These are phyloP conservation scores for Tuber microsphaerosporum DNA, from an alignment of 495 filamentous ascomycete species.

Conservation along the genomic window DNA sequence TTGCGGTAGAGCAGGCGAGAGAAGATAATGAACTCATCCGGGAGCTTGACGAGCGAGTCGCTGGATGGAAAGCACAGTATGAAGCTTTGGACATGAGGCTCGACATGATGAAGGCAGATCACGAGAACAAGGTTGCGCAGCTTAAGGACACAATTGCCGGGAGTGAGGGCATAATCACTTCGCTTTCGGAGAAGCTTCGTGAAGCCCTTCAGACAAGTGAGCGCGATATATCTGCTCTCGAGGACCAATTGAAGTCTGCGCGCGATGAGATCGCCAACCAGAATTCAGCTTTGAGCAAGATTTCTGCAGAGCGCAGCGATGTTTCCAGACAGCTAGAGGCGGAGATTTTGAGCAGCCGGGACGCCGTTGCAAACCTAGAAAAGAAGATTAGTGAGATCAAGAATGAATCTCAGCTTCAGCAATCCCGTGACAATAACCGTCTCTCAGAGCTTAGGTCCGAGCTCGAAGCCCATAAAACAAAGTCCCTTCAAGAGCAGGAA, in stretches of 20 bases:
- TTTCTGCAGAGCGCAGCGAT: constrained; percentile 17
- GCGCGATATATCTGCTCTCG: constrained; percentile 14
- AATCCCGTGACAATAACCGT: constrained; percentile 10
- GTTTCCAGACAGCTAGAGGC: constrained; percentile 20
- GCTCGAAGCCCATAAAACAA: constrained; percentile 5
- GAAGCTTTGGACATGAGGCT: constrained; percentile 13
- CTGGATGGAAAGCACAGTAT: constrained; percentile 14
- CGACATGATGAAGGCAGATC: constrained; percentile 7
- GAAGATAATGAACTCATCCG: constrained; percentile 16
- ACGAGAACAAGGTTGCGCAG: constrained; percentile 22
- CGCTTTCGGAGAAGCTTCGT: constrained; percentile 18
- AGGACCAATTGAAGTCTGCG: constrained; percentile 17
- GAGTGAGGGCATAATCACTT: constrained; percentile 14
- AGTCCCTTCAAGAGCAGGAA: constrained; percentile 20
- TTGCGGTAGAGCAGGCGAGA: constrained; percentile 14
- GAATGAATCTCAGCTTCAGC: constrained; percentile 7
- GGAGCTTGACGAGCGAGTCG: constrained; percentile 13
- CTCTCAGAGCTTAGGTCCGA: constrained; percentile 20
- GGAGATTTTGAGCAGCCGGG: constrained; percentile 28
- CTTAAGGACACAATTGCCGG: constrained; percentile 16
- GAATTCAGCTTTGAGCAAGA: constrained; percentile 11
- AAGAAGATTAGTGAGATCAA: constrained; percentile 15
- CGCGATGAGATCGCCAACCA: constrained; percentile 15
- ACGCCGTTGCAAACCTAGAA: constrained; percentile 22
- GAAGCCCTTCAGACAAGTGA: constrained; percentile 18